A percentile compares a stretch with the other conserved stretches of the same genome.
Evolutionary conservation across 1,139 yeast genomes (phyloP).

Genomic region (Kodamaea anthophila): DNA sequence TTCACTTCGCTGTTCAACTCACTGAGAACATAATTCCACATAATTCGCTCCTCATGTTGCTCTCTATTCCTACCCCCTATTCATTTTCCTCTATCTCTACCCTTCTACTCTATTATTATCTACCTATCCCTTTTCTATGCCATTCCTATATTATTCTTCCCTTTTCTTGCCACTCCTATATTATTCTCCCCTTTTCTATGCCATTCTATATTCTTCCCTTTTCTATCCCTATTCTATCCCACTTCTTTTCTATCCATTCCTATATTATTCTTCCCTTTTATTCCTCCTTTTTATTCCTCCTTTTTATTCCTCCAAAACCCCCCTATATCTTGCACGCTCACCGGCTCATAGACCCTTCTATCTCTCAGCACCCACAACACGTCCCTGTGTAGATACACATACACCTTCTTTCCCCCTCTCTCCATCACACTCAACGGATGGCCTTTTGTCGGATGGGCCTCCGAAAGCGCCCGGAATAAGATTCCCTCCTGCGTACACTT

Average conservation of each 20-base stretch:
- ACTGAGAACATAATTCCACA: too few relatives aligned
- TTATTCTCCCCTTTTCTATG: too few relatives aligned
- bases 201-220: too few relatives aligned
- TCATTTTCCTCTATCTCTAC: too few relatives aligned
- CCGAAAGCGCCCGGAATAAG: slow-evolving; percentile 15
- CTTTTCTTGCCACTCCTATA: too few relatives aligned
- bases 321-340: slow-evolving; percentile 19
- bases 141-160: too few relatives aligned
- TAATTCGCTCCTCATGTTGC: too few relatives aligned
- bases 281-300: neutral
- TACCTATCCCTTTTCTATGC: too few relatives aligned
- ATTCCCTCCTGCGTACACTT: slow-evolving; percentile 25
- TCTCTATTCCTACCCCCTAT: too few relatives aligned
- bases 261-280: neutral
- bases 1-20: too few relatives aligned
- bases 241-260: neutral
- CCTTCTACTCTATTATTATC: too few relatives aligned
- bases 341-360: slow-evolving; percentile 17
- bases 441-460: slow-evolving; percentile 18
- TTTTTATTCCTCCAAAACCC: slow-evolving; percentile 9
- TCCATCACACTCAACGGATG: slow-evolving; percentile 18
- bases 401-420: slow-evolving; percentile 8
- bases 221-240: neutral
- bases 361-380: slow-evolving; percentile 23
- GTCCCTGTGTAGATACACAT: slow-evolving; percentile 28